These are phyloP conservation scores for Meripilus lineatus DNA, from an alignment of 1,284 basidiomycete species.

Conservation along the genomic window DNA sequence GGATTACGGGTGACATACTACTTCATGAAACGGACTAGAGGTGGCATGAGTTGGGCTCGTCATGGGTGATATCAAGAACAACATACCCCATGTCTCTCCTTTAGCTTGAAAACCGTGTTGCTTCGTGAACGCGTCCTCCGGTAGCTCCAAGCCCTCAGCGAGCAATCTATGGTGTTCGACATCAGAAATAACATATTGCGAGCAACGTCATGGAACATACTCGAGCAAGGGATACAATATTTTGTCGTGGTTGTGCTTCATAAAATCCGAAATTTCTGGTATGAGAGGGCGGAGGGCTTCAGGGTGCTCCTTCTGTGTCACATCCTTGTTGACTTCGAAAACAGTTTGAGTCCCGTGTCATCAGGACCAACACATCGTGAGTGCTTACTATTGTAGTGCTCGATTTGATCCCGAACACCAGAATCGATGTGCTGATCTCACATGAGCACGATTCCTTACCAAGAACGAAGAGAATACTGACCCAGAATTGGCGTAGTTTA, in stretches of 20 bases:
- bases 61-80: not conserved
- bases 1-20: slow-evolving; percentile 17
- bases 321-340: slow-evolving; percentile 19
- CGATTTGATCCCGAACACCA: slow-evolving; percentile 57
- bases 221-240: slow-evolving; percentile 22
- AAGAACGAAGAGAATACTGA: slow-evolving; percentile 17
- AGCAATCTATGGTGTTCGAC: slow-evolving; percentile 35
- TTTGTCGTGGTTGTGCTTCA: slow-evolving; percentile 26
- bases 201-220: too few species aligned
- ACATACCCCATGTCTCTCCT: slow-evolving; percentile 27
- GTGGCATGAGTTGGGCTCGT: not conserved
- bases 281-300: slow-evolving; percentile 33
- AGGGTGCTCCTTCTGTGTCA: slow-evolving; percentile 26
- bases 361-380: not conserved
- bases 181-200: too few species aligned
- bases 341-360: not conserved
- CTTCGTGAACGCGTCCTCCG: slow-evolving; percentile 29
- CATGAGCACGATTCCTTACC: not conserved
- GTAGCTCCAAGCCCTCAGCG: slow-evolving; percentile 28
- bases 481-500: slow-evolving; percentile 51
- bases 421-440: slow-evolving; percentile 43
- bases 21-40: slow-evolving; percentile 29
- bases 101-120: slow-evolving; percentile 23
- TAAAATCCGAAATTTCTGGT: slow-evolving; percentile 35
- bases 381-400: slow-evolving; percentile 51